Evolutionary conservation across 164 flowering plant species (phyloP).

Genomic region (Paratinospora sagittata): DNA sequence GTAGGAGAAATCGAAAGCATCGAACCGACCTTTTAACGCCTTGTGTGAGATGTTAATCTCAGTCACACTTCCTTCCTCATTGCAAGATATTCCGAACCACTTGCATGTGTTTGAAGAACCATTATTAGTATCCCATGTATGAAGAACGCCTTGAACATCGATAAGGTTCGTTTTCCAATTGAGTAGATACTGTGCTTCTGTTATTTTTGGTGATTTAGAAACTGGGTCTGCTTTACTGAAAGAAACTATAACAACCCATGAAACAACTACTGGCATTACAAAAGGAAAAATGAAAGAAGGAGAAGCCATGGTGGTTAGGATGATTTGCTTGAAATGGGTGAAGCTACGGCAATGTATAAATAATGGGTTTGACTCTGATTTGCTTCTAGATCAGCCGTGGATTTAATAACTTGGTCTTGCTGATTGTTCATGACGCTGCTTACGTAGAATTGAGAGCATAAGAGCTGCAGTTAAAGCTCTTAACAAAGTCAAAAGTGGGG

Average conservation of each 20-base stretch:
- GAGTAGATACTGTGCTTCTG: not conserved
- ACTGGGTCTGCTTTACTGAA: not conserved
- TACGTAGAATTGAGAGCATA: too few relatives aligned
- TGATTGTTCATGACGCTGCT: too few relatives aligned
- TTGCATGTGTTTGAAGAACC: not conserved
- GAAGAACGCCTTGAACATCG: not conserved
- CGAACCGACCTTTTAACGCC: constrained; percentile 5
- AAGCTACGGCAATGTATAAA: too few relatives aligned
- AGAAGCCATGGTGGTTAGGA: too few relatives aligned
- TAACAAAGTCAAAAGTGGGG: too few relatives aligned
- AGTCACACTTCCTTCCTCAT: not conserved
- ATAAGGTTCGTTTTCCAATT: constrained; percentile 6
- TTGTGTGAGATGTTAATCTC: not conserved
- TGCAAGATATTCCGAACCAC: constrained; percentile 7
- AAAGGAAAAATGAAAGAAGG: too few relatives aligned
- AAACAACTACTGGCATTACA: not conserved
- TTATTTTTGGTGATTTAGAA: not conserved
- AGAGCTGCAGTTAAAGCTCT: too few relatives aligned
- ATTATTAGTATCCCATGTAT: constrained; percentile 1
- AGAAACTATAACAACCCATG: not conserved
- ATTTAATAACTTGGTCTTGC: too few relatives aligned
- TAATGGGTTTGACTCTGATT: too few relatives aligned
- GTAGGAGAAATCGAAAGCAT: not conserved
- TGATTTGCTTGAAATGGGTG: too few relatives aligned
- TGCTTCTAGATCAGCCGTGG: too few relatives aligned